Conservation (phyloP, 2,329 filamentous ascomycete genomes). For the Cladophialophora bantiana region DNA sequence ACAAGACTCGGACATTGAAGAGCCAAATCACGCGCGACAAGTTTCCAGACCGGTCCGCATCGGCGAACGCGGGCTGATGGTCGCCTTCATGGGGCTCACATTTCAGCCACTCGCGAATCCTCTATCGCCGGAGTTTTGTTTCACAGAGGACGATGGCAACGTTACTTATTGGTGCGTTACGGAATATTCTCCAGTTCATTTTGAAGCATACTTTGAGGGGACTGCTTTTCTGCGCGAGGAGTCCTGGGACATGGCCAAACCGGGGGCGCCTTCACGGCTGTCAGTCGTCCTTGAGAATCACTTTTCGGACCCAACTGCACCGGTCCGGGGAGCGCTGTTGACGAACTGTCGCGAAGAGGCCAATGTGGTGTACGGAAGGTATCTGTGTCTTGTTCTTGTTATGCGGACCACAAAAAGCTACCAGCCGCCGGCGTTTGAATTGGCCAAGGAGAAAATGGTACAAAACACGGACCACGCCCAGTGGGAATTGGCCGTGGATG, state of each 20-base stretch:
- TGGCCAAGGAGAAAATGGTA: not conserved
- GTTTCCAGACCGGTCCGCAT: not conserved
- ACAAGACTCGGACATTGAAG: not conserved
- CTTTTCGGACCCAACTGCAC: not conserved
- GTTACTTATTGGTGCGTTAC: conserved; percentile 2
- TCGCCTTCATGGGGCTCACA: not conserved
- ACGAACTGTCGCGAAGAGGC: not conserved
- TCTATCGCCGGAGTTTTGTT: not conserved
- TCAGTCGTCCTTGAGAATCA: not conserved
- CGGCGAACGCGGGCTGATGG: not conserved
- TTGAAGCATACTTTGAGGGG: not conserved
- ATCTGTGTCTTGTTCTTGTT: not conserved
- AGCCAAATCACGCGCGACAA: not conserved
- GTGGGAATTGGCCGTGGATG: not conserved
- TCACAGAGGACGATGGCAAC: not conserved
- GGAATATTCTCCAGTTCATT: not conserved
- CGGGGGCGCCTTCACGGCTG: not conserved
- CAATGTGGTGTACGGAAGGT: not conserved
- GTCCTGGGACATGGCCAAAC: not conserved
- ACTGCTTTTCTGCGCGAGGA: not conserved
- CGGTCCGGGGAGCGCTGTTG: not conserved
- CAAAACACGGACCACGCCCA: not conserved
- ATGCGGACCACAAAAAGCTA: not conserved
- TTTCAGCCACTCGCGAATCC: not conserved
- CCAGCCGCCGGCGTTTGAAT: not conserved